Base-by-base conservation (phyloP, 805 yeast genomes). In the Wickerhamiella siamensis region DNA sequence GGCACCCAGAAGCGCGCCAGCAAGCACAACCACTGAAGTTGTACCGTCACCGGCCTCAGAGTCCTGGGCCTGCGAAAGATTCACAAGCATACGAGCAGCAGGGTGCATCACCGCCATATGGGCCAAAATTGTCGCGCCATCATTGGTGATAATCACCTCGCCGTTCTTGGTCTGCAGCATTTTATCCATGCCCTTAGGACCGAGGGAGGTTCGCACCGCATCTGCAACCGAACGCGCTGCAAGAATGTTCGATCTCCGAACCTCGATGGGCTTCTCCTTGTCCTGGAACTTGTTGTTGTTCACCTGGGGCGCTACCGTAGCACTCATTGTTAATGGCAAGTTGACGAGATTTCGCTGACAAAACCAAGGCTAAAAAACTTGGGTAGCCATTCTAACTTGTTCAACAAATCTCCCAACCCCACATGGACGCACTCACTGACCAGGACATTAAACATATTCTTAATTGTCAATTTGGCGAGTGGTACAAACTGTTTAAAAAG, bases 21-120 rank as follows among this genome's bases (percentile, higher is more conserved):
- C 83, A 47, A 91, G 69, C 42, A 91, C 88, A 22, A 93, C 98
- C 26, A 91, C 98, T 2, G 95, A 79, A 0, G 99, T 91, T 27
- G 99, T 91, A 49, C 99, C 99, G 60, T 91, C 99, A 43, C 99
- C 99, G n/a, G 97, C 98, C 62, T 87, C 99, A 31, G 87, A 81
- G 55, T 91, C 99, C 64, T 91, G 99, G 1, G 98, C 97, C 33
- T 87, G 95, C 45, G 94, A 80, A 21, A 91, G 83, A 59, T 91
- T 97, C 36, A 91, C 98, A n/a, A 76, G 67, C 97, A 91, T 91
- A 57, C 86, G 80, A 1, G 98, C 98, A 2, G 95, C 99, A 2
- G 99, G 99, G 60, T 91, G 98, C 59, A 91, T 71, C 39, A 91
- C 94, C 1, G 98, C 97, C 97, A 91, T 91, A 61, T 91, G 96